phyloP scores from a whole-genome alignment of 148 eudicot species.

The Gaultheria prostrata region DNA sequence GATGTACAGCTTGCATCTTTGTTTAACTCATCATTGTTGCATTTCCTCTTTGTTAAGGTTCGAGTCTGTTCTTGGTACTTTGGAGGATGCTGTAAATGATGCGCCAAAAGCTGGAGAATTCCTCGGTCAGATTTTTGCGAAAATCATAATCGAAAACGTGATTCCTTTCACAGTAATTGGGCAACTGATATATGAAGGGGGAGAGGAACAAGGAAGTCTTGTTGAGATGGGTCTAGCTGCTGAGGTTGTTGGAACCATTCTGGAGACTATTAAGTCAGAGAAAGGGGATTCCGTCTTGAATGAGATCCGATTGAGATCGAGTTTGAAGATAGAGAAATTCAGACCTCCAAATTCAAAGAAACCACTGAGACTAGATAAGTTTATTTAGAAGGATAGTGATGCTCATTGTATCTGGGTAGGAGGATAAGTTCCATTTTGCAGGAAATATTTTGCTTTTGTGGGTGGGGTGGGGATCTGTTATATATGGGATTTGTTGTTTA shows the following conservation, averaged over 20 bases:
- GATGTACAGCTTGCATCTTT: background rate
- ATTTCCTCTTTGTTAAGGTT: conserved; percentile 42
- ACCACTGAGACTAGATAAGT: conserved; percentile 63
- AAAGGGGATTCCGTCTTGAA: conserved; percentile 54
- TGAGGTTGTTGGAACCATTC: conserved; percentile 64
- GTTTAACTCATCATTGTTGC: background rate
- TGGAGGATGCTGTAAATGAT: conserved; percentile 82
- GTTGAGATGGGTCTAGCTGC: conserved; percentile 68
- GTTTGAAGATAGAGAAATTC: conserved; percentile 52
- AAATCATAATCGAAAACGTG: conserved; percentile 49
- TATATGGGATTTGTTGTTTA: conserved; percentile 3
- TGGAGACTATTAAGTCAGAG: conserved; percentile 57
- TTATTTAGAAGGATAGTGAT: conserved; percentile 37
- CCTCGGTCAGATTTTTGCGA: conserved; percentile 65
- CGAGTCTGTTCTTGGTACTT: conserved; percentile 52
- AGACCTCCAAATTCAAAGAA: conserved; percentile 52
- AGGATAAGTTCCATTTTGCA: conserved; percentile 19
- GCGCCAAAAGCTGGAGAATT: conserved; percentile 83
- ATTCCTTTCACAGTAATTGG: conserved; percentile 48
- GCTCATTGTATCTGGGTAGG: conserved; percentile 28
- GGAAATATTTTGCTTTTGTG: background rate
- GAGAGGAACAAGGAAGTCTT: conserved; percentile 71
- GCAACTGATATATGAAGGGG: conserved; percentile 58
- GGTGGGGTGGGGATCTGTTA: conserved; percentile 14
- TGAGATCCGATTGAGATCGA: conserved; percentile 44